These are phyloP conservation scores for Ogataea nonfermentans DNA, from an alignment of 805 yeast species.

Conservation along the genomic window DNA sequence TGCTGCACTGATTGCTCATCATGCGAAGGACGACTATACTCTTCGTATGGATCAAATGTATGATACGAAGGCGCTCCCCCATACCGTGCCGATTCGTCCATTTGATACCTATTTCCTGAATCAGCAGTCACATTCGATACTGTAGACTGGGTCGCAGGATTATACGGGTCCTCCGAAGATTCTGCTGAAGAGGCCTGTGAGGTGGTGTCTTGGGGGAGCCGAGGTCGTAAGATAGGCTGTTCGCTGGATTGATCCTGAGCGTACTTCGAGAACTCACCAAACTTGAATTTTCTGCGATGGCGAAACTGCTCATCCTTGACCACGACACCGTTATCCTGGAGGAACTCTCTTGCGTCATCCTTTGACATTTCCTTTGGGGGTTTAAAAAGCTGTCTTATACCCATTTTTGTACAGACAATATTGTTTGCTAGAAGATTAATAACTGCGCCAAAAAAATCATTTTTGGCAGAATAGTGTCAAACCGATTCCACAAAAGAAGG, in stretches of 20 bases:
- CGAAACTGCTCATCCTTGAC: conserved; percentile 34
- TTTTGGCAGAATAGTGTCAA: conserved; percentile 8
- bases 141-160: conserved; percentile 25
- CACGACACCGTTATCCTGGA: conserved; percentile 43
- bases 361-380: conserved; percentile 48
- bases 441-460: conserved; percentile 5
- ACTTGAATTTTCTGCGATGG: conserved; percentile 37
- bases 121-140: conserved; percentile 21
- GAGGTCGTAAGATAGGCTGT: conserved; percentile 24
- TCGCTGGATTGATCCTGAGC: conserved; percentile 39
- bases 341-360: conserved; percentile 39
- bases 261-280: conserved; percentile 47
- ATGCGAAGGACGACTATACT: neutral
- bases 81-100: conserved; percentile 1
- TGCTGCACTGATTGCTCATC: conserved; percentile 11
- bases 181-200: conserved; percentile 13
- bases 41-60: conserved; percentile 30
- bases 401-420: conserved; percentile 36
- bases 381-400: conserved; percentile 47
- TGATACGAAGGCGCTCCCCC: conserved; percentile 23
- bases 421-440: conserved; percentile 1
- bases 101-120: conserved; percentile 5
- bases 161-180: conserved; percentile 20
- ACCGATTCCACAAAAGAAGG: too few species aligned
- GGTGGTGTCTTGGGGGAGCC: conserved; percentile 17